A percentile compares a stretch with the other conserved stretches of the same genome.
Evolutionary conservation across 2,329 filamentous ascomycete species (phyloP).

Genomic region (Tolypocladium cylindrosporum): DNA sequence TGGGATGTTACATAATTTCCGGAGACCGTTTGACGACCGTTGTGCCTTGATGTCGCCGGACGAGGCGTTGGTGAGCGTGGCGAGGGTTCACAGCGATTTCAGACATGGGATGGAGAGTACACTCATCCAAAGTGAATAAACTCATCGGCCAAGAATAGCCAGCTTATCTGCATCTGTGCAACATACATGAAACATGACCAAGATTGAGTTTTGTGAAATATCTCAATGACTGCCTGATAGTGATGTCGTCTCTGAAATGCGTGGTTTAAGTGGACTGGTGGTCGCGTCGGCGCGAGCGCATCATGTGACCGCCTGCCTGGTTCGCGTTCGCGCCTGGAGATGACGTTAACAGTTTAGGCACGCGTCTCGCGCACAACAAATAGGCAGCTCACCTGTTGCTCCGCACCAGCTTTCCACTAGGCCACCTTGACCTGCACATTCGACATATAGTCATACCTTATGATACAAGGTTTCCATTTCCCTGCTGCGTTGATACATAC

Average conservation of each 20-base stretch:
- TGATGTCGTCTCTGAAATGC: background rate
- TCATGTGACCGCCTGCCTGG: slow-evolving; percentile 25
- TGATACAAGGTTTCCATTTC: background rate
- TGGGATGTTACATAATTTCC: slow-evolving; percentile 2
- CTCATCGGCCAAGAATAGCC: background rate
- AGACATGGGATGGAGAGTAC: background rate
- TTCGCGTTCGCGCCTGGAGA: slow-evolving; percentile 19
- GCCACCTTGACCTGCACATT: background rate
- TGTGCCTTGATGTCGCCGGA: background rate
- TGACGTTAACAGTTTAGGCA: slow-evolving; percentile 2
- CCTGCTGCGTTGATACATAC: background rate
- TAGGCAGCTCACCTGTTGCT: background rate
- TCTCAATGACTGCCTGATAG: too few species aligned
- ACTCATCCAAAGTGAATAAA: background rate
- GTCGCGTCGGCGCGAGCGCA: background rate
- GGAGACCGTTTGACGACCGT: too few species aligned
- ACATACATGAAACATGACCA: background rate
- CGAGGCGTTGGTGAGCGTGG: background rate
- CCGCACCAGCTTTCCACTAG: background rate
- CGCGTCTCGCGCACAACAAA: slow-evolving; percentile 3
- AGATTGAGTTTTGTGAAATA: background rate
- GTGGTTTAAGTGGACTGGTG: background rate
- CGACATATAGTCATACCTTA: background rate
- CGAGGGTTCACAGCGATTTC: background rate
- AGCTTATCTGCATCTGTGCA: background rate